Conservation (phyloP, 257 asterid genomes). For the Nicotiana tomentosiformis region DNA sequence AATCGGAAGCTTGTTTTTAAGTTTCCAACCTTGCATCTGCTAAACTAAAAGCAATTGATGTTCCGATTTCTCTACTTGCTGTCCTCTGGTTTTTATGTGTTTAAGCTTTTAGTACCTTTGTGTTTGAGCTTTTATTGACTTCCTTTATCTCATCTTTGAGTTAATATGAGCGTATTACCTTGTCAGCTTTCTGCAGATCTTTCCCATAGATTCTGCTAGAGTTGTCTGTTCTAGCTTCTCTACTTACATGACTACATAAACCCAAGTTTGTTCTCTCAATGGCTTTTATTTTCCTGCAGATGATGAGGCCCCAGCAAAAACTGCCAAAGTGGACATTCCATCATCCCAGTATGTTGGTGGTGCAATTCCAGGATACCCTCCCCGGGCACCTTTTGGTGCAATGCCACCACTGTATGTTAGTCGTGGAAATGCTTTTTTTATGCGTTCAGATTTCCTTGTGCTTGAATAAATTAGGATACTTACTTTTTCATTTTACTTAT, state of each 20-base stretch:
- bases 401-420: slow-evolving; percentile 52
- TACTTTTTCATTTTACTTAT: not conserved
- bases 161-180: not conserved
- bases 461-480: not conserved
- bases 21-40: not conserved
- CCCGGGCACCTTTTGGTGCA: slow-evolving; percentile 43
- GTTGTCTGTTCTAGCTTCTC: not conserved
- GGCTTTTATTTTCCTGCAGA: slow-evolving; percentile 32
- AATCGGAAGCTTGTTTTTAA: not conserved
- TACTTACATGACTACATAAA: not conserved
- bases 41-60: not conserved
- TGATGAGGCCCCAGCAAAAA: slow-evolving; percentile 63
- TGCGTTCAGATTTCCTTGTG: not conserved
- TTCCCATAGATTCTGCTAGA: not conserved
- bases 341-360: slow-evolving; percentile 53
- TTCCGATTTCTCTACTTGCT: not conserved
- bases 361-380: slow-evolving; percentile 54
- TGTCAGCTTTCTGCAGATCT: not conserved
- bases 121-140: not conserved
- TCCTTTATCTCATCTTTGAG: not conserved
- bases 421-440: not conserved
- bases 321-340: slow-evolving; percentile 59
- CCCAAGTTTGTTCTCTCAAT: not conserved
- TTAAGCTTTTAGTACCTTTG: not conserved
- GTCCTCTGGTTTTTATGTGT: not conserved